Conservation (phyloP, 805 yeast species). For the Debaryomyces maramus region DNA sequence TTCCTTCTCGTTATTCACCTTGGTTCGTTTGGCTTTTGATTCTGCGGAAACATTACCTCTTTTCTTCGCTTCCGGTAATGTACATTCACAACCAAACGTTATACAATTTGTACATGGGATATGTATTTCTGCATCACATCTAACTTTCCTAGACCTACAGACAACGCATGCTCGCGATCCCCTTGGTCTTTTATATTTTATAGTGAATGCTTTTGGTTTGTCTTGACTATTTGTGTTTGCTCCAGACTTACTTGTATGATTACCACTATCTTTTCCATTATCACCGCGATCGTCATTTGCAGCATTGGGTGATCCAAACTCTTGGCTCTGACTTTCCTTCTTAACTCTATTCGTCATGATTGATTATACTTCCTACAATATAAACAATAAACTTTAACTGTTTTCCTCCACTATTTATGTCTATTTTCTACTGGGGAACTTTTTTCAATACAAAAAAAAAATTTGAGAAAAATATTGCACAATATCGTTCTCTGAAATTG, state of each 20-base stretch:
- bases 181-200: slow-evolving; percentile 53
- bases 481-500: neutral
- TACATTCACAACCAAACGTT: slow-evolving; percentile 71
- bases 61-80: slow-evolving; percentile 60
- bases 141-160: slow-evolving; percentile 78
- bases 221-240: slow-evolving; percentile 12
- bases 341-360: slow-evolving; percentile 17
- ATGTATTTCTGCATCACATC: slow-evolving; percentile 67
- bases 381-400: too few species aligned
- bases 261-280: slow-evolving; percentile 3
- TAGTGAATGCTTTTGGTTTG: slow-evolving; percentile 45
- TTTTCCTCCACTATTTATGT: slow-evolving; percentile 1
- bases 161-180: slow-evolving; percentile 74
- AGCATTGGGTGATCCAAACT: too few species aligned
- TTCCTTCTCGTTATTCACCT: neutral
- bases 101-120: slow-evolving; percentile 58
- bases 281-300: neutral
- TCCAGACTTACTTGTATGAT: neutral
- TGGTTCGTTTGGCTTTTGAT: slow-evolving; percentile 15
- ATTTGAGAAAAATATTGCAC: neutral
- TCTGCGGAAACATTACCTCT: slow-evolving; percentile 28
- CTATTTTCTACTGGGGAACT: neutral
- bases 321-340: slow-evolving; percentile 10
- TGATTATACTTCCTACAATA: neutral
- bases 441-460: neutral